Evolutionary conservation across 768 basidiomycete species (phyloP), one percentile per base, ranked within the genome.

Genomic region (Tephrocybe sp.): DNA sequence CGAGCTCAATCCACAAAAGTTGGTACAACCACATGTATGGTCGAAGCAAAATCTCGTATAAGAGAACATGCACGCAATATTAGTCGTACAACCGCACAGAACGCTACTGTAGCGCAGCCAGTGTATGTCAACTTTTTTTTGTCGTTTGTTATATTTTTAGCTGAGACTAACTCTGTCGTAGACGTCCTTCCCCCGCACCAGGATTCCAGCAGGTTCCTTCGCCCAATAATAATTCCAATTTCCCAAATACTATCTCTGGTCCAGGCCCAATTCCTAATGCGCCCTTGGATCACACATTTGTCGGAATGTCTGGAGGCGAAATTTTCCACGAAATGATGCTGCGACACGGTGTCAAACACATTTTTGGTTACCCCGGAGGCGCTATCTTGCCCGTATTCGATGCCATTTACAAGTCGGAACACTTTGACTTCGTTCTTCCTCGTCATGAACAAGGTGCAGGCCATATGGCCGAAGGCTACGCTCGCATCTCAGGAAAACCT

Each of bases 291-390:
- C 78, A 84, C 61, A 86, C 89, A 7, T 98, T 99, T 63, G 79
- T 98, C 49, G 97, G 96, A 43, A 80, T 95, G 68, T 92, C 92
- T 17, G 96, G 96, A 11, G 96, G 96, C 22, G 82, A 98, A 69
- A 98, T 99, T 65, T 97, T 99, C 75, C 94, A 99, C 69, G 96
- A 99, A 72, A 98, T 99, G 96, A 96, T 99, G 92, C 85, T 95
- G 54, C 81, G 96, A 40, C 97, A 99, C 65, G 83, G 79, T 51
- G 95, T 98, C 60, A 97, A 95, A 69, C 92, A 98, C 62, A 80
- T 99, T 40, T 98, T 99, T 62, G 96, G 96, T 33, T 99, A 98
- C 71, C 96, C 96, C 7, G 95, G 95, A 39, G 96, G 96, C 51
- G 97, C 96, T 36, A 98, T 98, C 68, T 83, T 98, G 32, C 97